A percentile compares a stretch with the other conserved stretches of the same genome.
These are phyloP conservation scores for Chaetomium tenue DNA, from an alignment of 495 filamentous ascomycete genomes.

Conservation along the genomic window DNA sequence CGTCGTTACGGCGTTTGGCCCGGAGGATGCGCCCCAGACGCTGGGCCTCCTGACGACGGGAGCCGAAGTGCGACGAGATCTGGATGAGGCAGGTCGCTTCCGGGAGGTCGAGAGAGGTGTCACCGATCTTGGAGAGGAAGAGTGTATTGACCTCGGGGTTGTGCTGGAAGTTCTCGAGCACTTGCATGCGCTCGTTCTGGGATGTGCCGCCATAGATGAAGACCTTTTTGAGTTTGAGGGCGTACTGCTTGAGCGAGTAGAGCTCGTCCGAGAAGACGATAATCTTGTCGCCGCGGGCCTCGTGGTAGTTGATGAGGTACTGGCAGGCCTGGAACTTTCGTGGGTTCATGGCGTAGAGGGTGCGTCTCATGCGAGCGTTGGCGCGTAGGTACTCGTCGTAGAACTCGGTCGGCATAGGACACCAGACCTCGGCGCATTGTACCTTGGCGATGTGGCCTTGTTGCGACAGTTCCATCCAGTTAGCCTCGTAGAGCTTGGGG, in stretches of 20 bases:
- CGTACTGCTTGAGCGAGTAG: constrained; percentile 85
- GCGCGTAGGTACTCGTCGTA: constrained; percentile 82
- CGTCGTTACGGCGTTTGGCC: constrained; percentile 94
- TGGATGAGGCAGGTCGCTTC: constrained; percentile 98
- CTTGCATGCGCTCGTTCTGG: constrained; percentile 80
- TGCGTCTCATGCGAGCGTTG: constrained; percentile 53
- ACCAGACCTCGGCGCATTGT: constrained; percentile 98
- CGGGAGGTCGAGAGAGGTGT: constrained; percentile 93
- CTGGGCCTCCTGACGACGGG: constrained; percentile 94
- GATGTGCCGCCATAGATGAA: constrained; percentile 92
- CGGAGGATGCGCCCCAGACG: constrained; percentile 91
- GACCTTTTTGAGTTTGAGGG: constrained; percentile 77
- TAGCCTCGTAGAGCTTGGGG: constrained; percentile 95
- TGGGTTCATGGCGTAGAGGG: constrained; percentile 97
- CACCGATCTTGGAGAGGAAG: constrained; percentile 96
- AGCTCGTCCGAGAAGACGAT: constrained; percentile 99
- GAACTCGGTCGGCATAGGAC: constrained; percentile 98
- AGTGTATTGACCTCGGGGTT: constrained; percentile 92
- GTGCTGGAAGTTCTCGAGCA: constrained; percentile 95
- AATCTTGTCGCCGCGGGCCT: constrained; percentile 93
- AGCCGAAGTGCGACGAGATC: constrained; percentile 97
- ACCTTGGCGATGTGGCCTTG: constrained; percentile 97
- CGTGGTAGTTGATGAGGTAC: constrained; percentile 96
- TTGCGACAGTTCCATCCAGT: constrained; percentile 98
- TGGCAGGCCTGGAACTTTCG: constrained; percentile 95